Conservation (phyloP, 176 grass and related monocot genomes). For the Urochloa ruziziensis region DNA sequence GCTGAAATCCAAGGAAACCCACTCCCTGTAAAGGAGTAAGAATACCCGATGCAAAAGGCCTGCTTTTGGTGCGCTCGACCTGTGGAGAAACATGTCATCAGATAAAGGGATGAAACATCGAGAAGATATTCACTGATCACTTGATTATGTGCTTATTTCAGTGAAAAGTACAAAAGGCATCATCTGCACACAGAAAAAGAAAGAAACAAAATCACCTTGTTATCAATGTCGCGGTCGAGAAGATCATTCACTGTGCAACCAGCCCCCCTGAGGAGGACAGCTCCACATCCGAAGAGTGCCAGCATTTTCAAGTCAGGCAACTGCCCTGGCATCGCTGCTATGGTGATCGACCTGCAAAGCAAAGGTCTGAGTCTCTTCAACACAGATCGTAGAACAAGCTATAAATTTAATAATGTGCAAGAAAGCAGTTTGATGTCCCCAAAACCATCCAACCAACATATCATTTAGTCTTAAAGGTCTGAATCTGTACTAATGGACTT, state of each 20-base stretch:
- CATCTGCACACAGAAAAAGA: background rate
- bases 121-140: background rate
- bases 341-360: constrained; percentile 65
- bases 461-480: background rate
- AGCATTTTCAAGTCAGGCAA: constrained; percentile 79
- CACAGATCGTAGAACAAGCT: background rate
- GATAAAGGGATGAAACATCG: background rate
- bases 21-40: constrained; percentile 64
- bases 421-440: too few relatives aligned
- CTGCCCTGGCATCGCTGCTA: constrained; percentile 56
- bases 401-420: background rate
- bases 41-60: constrained; percentile 70
- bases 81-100: constrained; percentile 16
- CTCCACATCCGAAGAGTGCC: constrained; percentile 73
- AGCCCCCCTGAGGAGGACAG: constrained; percentile 75
- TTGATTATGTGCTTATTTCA: background rate
- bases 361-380: background rate
- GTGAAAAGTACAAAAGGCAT: background rate
- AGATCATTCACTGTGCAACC: constrained; percentile 91
- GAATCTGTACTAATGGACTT: too few relatives aligned
- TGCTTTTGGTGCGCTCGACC: constrained; percentile 77
- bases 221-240: constrained; percentile 76
- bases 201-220: constrained; percentile 39
- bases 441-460: background rate
- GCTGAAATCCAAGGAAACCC: constrained; percentile 70